Percentiles rank a stretch among this genome's conserved stretches.
Conservation (phyloP, 208 protist species). For the Wallacemonas sp. region DNA sequence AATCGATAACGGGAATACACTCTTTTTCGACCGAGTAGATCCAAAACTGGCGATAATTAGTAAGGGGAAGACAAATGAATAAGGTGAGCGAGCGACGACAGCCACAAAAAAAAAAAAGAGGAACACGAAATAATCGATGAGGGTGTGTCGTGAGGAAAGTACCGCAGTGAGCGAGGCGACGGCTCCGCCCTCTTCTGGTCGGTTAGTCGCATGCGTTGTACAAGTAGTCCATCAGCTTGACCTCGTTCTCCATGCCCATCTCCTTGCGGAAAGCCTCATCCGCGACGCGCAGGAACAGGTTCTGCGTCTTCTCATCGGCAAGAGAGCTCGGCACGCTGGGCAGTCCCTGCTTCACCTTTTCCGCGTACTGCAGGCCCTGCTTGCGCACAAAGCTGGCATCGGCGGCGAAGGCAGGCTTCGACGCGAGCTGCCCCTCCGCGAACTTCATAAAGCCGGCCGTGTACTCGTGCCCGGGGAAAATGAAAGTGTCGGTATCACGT, state of each 20-base stretch:
- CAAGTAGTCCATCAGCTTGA: slow-evolving; percentile 69
- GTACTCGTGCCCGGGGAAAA: slow-evolving; percentile 93
- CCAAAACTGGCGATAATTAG: too few species aligned
- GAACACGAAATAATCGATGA: too few species aligned
- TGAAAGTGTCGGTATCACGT: slow-evolving; percentile 53
- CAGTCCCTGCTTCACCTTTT: slow-evolving; percentile 35
- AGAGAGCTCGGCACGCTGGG: slow-evolving; percentile 83
- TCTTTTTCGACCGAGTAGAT: too few species aligned
- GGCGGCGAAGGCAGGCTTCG: slow-evolving; percentile 6
- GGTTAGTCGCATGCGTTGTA: slow-evolving; percentile 84
- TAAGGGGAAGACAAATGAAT: too few species aligned
- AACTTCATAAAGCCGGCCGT: slow-evolving; percentile 83
- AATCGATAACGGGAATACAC: too few species aligned
- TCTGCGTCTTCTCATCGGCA: slow-evolving; percentile 80
- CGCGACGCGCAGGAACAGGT: slow-evolving; percentile 86
- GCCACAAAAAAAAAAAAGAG: too few species aligned
- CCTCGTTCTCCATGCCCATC: slow-evolving; percentile 45
- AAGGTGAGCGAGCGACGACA: too few species aligned
- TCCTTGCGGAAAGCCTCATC: slow-evolving; percentile 44
- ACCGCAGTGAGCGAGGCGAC: too few species aligned
- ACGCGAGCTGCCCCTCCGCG: slow-evolving; percentile 28
- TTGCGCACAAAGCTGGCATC: slow-evolving; percentile 52
- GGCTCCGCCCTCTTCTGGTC: too few species aligned
- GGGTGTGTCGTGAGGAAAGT: too few species aligned
- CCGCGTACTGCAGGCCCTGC: slow-evolving; percentile 51